Evolutionary conservation across 495 filamentous ascomycete species (phyloP), one percentile per base, ranked within the genome.

Genomic region (Penicillium herquei): DNA sequence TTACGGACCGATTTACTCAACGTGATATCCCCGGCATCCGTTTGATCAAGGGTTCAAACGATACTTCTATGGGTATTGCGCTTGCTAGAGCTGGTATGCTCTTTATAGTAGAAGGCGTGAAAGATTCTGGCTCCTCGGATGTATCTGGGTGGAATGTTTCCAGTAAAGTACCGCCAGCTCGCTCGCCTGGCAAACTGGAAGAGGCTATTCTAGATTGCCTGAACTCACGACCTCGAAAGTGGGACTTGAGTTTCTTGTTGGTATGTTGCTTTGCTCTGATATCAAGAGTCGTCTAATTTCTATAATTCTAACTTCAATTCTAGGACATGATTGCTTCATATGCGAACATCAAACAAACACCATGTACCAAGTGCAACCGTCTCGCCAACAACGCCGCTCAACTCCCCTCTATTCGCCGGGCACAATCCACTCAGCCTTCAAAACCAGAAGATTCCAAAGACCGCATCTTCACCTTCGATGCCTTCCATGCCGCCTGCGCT

Each of bases 241-340:
- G 75, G 75, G 73, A 78, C 58, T 66, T 78, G 26, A 47, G 62
- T 17, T 73, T 69, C 58, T 62, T 78, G 48, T 53, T 78, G 43
- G 75, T 78, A 58, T 4, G 39, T 52, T 14, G 1, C 3, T 41
- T 4, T 41, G n/a, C 21, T 40, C 12, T 7, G 10, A 17, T 26
- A 16, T 13, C 7, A 26, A 17, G 33, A 43, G 1, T 14, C n/a
- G 14, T 26, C 21, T 26, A 26, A 26, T 26, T 26, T 26, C 21
- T 26, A 26, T 26, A 32, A 46, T 34, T 39, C 59, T 70, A 37
- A 67, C 40, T 33, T 37, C 7, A 6, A 26, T 16, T 26, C 4
- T 50, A 76, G 73, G 71, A 76, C 44, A 71, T 74, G 70, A 69
- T 74, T 8, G 63, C 68, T 40, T 72, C 76, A 21, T 78, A 78